Conservation (phyloP, 495 filamentous ascomycete species). For the Aspergillus nanangensis region DNA sequence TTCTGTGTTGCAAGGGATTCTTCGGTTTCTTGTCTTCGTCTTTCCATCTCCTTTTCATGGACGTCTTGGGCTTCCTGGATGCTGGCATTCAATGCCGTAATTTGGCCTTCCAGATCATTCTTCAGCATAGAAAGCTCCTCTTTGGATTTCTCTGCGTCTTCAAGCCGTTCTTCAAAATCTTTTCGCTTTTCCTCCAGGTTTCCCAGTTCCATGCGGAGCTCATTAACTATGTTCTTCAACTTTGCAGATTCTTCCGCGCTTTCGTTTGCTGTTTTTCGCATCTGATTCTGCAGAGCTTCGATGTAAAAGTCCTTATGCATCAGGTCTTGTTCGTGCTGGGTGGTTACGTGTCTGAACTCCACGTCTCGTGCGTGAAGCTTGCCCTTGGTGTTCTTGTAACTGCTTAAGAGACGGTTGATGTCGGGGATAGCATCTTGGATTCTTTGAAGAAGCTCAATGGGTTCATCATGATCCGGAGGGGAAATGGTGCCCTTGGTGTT, state of each 20-base stretch:
- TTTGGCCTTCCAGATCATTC: conserved; percentile 43
- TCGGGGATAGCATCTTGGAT: conserved; percentile 49
- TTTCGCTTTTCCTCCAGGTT: conserved; percentile 53
- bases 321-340: conserved; percentile 41
- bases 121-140: conserved; percentile 36
- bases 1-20: conserved; percentile 36
- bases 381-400: conserved; percentile 41
- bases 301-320: conserved; percentile 52
- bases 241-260: conserved; percentile 43
- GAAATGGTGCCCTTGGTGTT: conserved; percentile 28
- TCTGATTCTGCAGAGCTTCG: conserved; percentile 46
- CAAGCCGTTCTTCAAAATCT: conserved; percentile 42
- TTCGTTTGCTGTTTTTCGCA: conserved; percentile 48
- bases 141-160: conserved; percentile 34
- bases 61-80: conserved; percentile 36
- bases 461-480: conserved; percentile 33
- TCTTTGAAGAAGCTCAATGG: conserved; percentile 40
- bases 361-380: conserved; percentile 40
- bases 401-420: conserved; percentile 41
- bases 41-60: conserved; percentile 33
- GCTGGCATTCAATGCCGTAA: conserved; percentile 45
- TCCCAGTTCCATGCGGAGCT: conserved; percentile 51
- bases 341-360: conserved; percentile 42
- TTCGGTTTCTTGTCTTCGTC: conserved; percentile 36
- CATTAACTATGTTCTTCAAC: conserved; percentile 44